Evolutionary conservation across 176 grass and related monocot genomes (phyloP).

Genomic region (Saccharum officinarum): DNA sequence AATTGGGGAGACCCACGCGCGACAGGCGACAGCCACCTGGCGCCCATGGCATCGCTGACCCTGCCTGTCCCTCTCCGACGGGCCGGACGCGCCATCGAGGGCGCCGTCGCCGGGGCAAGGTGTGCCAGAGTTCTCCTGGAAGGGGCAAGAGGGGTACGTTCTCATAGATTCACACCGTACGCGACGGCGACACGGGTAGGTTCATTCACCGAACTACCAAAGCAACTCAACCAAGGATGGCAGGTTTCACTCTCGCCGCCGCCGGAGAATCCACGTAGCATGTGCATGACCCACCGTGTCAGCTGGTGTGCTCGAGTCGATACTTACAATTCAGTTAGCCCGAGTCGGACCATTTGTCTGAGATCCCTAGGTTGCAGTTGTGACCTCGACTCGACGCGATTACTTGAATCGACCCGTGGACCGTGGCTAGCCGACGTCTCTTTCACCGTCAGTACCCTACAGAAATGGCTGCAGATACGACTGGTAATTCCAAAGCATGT

Average conservation of each 20-base stretch:
- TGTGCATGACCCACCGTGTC: not conserved
- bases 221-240: not conserved
- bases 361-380: not conserved
- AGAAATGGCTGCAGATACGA: not conserved
- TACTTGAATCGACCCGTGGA: not conserved
- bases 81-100: not conserved
- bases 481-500: constrained; percentile 8
- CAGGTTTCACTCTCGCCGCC: too few relatives aligned
- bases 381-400: not conserved
- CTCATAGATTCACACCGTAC: not conserved
- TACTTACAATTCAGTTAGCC: not conserved
- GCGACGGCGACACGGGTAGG: not conserved
- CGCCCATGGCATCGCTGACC: not conserved
- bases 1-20: not conserved
- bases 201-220: not conserved
- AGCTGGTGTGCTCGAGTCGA: not conserved
- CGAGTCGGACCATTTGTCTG: not conserved
- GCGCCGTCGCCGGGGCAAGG: constrained; percentile 22
- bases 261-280: too few relatives aligned
- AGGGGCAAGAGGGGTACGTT: not conserved
- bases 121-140: not conserved
- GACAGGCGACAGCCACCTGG: too few relatives aligned
- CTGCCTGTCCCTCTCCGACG: not conserved
- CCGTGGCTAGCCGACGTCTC: not conserved
- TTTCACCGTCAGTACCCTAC: not conserved